Base-by-base conservation (phyloP, 2,329 filamentous ascomycete species). In the Scorias spongiosa region DNA sequence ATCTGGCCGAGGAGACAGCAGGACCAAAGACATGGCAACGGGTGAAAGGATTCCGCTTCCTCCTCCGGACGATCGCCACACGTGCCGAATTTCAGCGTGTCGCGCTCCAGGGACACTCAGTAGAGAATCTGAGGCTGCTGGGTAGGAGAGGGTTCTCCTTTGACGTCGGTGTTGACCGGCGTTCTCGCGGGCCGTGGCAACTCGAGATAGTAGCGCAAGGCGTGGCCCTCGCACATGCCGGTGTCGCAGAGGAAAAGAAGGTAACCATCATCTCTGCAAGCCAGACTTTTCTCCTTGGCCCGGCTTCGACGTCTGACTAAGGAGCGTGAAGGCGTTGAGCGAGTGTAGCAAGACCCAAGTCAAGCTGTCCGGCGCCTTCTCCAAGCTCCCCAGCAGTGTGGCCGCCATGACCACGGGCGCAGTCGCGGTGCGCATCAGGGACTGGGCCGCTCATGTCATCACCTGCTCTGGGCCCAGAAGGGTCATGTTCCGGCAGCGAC, bases 401-500 rank as follows among this genome's bases (percentile, higher is more conserved):
- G 65, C 69, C 20, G 60, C 70, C 9, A 51, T 46, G n/a, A 41
- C 51, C 29, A 58, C 70, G 29, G 66, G 73, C 45, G 70, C 75
- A 30, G 72, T 86, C 45, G 78, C 84, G 50, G 66, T 73, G 48
- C 71, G 71, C 36, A 69, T 84, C 15, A 69, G 73, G 46, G 79
- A 80, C 18, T 93, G 84, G 80, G 72, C 85, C 2, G 74, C 78
- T 47, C 75, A 81, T 42, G 66, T 88, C 1, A 74, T 93, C 42
- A 73, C 78, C 26, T 73, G 74, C 1, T 95, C 94, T 56, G 79
- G 82, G 1, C 66, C 81, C 0, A 59, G 68, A 17, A 72, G 85
- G 49, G 72, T 91, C 58, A 87, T 96, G 80, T 95, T 91, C 62
- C n/a, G 88, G 81, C 18, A 88, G 82, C 50, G 87, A 95, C 62